Conservation (phyloP, 345 rosid genomes). For the Abelmoschus esculentus region DNA sequence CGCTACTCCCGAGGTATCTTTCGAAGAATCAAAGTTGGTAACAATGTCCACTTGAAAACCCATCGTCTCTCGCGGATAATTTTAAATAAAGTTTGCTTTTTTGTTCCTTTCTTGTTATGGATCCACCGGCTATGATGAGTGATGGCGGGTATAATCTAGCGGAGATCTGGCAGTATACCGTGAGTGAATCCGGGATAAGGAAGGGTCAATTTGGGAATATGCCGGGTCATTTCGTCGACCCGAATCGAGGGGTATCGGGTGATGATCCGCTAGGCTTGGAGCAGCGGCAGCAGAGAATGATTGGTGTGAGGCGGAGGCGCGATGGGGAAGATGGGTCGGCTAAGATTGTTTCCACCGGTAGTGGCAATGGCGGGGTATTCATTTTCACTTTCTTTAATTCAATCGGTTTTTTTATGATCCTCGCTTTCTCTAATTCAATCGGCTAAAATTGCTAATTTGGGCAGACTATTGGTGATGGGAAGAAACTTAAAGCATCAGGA, state of each 20-base stretch:
- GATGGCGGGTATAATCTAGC: slow-evolving; percentile 44
- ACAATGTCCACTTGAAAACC: slow-evolving; percentile 12
- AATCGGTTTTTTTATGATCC: slow-evolving; percentile 4
- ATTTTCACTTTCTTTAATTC: neutral
- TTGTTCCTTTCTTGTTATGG: slow-evolving; percentile 30
- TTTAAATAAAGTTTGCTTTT: neutral
- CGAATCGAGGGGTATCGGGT: slow-evolving; percentile 25
- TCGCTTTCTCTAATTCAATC: too few relatives aligned
- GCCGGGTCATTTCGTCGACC: slow-evolving; percentile 25
- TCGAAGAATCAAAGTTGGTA: too few relatives aligned
- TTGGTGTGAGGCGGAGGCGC: slow-evolving; percentile 45
- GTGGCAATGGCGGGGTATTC: slow-evolving; percentile 36
- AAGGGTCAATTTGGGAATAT: slow-evolving; percentile 27
- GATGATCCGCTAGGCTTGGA: slow-evolving; percentile 37
- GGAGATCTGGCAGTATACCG: slow-evolving; percentile 81
- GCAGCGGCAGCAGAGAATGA: slow-evolving; percentile 19
- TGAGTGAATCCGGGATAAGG: slow-evolving; percentile 26
- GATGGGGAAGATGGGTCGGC: slow-evolving; percentile 42
- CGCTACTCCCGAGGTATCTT: too few relatives aligned
- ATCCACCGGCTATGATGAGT: slow-evolving; percentile 61
- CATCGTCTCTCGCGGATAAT: neutral
- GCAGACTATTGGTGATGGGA: slow-evolving; percentile 40
- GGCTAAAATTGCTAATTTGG: slow-evolving; percentile 1
- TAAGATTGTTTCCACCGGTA: slow-evolving; percentile 44
- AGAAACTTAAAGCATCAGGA: slow-evolving; percentile 40